Evolutionary conservation across 2,329 filamentous ascomycete species (phyloP).

Genomic region (Colletotrichum spinosum): DNA sequence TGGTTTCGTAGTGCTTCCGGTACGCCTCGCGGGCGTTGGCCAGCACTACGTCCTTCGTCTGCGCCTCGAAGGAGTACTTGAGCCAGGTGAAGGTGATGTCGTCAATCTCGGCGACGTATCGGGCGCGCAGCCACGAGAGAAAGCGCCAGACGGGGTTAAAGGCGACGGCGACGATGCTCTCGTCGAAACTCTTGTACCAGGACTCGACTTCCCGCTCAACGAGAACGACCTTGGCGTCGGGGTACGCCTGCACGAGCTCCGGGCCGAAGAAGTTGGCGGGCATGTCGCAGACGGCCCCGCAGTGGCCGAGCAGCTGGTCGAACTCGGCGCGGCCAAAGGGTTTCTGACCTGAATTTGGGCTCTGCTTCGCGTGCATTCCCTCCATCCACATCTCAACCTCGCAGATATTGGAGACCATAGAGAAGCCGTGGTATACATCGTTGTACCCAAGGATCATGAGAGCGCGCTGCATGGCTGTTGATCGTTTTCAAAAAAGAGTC

Average conservation of each 20-base stretch:
- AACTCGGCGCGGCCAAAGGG: constrained; percentile 37
- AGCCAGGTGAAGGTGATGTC: constrained; percentile 38
- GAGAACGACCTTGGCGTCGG: constrained; percentile 55
- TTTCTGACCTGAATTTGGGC: constrained; percentile 39
- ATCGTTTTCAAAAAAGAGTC: neutral
- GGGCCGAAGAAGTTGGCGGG: constrained; percentile 50
- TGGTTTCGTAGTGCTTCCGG: constrained; percentile 21
- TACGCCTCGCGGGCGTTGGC: constrained; percentile 36
- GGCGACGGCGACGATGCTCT: constrained; percentile 32
- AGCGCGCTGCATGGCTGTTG: constrained; percentile 40
- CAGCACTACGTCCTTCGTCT: neutral
- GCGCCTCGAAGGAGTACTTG: constrained; percentile 41
- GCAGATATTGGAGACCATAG: constrained; percentile 35
- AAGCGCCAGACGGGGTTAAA: constrained; percentile 42
- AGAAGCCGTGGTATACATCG: constrained; percentile 46
- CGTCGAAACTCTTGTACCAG: constrained; percentile 46
- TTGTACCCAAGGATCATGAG: constrained; percentile 47
- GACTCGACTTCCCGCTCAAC: constrained; percentile 43
- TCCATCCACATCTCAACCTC: constrained; percentile 25
- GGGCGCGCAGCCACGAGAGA: constrained; percentile 40
- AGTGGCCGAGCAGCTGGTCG: constrained; percentile 39
- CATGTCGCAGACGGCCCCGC: constrained; percentile 52
- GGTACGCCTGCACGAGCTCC: constrained; percentile 55
- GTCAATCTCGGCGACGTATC: constrained; percentile 37
- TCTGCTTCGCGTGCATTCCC: constrained; percentile 41